A percentile compares a stretch with the other conserved stretches of the same genome.
These are phyloP conservation scores for Lentinula boryana DNA, from an alignment of 768 basidiomycete species.

Conservation along the genomic window DNA sequence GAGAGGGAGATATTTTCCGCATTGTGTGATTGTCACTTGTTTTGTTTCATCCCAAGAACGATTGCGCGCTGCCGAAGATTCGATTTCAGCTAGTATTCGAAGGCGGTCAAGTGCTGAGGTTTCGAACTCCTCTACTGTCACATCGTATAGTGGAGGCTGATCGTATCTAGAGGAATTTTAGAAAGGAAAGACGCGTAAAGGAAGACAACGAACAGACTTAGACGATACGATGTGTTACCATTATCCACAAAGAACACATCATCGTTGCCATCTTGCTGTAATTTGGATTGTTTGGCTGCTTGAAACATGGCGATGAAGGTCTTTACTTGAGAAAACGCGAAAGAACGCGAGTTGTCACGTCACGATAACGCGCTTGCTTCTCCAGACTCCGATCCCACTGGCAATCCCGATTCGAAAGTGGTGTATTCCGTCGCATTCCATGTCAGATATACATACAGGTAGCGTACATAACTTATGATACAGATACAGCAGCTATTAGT, in stretches of 20 bases:
- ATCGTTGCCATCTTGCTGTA: not conserved
- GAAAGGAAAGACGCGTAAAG: not conserved
- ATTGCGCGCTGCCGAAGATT: constrained; percentile 82
- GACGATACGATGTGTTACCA: constrained; percentile 53
- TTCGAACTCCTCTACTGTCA: constrained; percentile 95
- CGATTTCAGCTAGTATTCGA: constrained; percentile 85
- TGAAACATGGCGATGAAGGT: not conserved
- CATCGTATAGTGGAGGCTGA: constrained; percentile 75
- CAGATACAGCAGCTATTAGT: not conserved
- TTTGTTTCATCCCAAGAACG: constrained; percentile 74
- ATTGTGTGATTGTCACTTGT: constrained; percentile 53
- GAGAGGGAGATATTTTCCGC: constrained; percentile 73
- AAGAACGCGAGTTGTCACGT: not conserved
- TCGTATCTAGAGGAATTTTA: constrained; percentile 62
- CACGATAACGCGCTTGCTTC: not conserved
- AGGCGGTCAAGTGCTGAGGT: constrained; percentile 83
- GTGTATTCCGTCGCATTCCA: too few relatives aligned
- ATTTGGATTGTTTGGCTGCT: not conserved
- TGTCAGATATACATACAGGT: not conserved
- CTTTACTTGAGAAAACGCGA: not conserved
- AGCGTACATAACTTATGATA: constrained; percentile 5
- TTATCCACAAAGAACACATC: constrained; percentile 24
- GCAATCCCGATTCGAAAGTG: too few relatives aligned
- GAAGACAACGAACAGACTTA: constrained; percentile 66
- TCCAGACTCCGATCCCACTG: too few relatives aligned